These are phyloP conservation scores for Aspergillus terreus DNA, from an alignment of 2,329 filamentous ascomycete genomes.

Conservation along the genomic window DNA sequence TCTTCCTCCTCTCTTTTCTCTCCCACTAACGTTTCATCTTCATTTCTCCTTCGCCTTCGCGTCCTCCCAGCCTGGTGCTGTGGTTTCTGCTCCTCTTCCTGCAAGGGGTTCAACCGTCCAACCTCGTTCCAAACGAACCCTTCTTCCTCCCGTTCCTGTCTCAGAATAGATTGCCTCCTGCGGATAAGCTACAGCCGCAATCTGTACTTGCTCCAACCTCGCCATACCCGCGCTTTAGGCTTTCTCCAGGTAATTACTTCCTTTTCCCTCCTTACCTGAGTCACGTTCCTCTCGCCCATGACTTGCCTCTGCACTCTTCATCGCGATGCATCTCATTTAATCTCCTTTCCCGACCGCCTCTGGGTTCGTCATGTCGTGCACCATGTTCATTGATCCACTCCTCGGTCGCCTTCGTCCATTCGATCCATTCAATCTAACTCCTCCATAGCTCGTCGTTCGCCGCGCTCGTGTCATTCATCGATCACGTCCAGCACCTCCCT, in stretches of 20 bases:
- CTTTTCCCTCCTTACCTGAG: not conserved
- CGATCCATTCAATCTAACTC: not conserved
- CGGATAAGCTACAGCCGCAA: not conserved
- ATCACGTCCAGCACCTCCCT: not conserved
- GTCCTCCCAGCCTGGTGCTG: constrained; percentile 24
- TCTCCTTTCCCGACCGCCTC: not conserved
- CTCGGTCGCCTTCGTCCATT: not conserved
- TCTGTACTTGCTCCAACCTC: constrained; percentile 11
- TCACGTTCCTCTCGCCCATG: not conserved
- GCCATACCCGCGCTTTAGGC: constrained; percentile 8
- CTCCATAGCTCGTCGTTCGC: constrained; percentile 5
- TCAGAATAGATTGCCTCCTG: constrained; percentile 11
- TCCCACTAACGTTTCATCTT: constrained; percentile 19
- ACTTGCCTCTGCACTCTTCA: constrained; percentile 1
- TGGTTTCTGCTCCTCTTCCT: constrained; percentile 18
- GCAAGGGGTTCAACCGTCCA: constrained; percentile 9
- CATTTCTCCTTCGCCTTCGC: constrained; percentile 8
- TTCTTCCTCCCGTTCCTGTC: constrained; percentile 13
- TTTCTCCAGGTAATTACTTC: constrained; percentile 8
- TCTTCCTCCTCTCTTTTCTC: constrained; percentile 11
- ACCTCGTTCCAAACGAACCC: not conserved
- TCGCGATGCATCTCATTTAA: not conserved
- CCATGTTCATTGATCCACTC: constrained; percentile 5
- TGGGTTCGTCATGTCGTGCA: constrained; percentile 8
- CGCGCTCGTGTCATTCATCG: constrained; percentile 5